Conservation (phyloP, 2,329 filamentous ascomycete genomes). For the Capronia coronata region DNA sequence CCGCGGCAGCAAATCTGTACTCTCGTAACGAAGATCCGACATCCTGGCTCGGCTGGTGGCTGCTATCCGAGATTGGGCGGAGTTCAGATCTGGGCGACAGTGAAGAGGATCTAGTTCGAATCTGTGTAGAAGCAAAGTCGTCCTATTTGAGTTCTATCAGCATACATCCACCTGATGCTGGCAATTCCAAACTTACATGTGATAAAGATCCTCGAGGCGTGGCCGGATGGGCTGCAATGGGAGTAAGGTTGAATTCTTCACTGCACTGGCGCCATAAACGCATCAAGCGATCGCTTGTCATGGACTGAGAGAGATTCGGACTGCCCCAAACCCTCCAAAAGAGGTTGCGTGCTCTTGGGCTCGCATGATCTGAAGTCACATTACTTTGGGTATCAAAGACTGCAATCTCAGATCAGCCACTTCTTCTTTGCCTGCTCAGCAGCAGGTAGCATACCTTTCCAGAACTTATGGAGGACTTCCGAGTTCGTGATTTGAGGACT, state of each 20-base stretch:
- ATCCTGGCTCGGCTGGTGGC: slow-evolving; percentile 25
- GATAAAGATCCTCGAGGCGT: background rate
- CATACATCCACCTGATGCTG: background rate
- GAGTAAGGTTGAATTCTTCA: slow-evolving; percentile 35
- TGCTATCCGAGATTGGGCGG: slow-evolving; percentile 17
- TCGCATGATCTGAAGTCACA: slow-evolving; percentile 37
- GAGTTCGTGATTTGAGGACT: slow-evolving; percentile 8
- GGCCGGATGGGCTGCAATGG: slow-evolving; percentile 26
- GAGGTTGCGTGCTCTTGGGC: slow-evolving; percentile 45
- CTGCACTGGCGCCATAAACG: slow-evolving; percentile 34
- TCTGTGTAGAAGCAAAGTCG: background rate
- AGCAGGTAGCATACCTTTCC: slow-evolving; percentile 40
- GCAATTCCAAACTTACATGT: slow-evolving; percentile 3
- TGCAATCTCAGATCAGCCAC: slow-evolving; percentile 27
- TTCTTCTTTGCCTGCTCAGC: slow-evolving; percentile 12
- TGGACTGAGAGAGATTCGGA: slow-evolving; percentile 32
- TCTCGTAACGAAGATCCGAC: slow-evolving; percentile 23
- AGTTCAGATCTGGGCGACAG: slow-evolving; percentile 5
- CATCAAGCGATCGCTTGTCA: slow-evolving; percentile 39
- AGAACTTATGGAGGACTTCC: slow-evolving; percentile 39
- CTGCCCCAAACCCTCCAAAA: slow-evolving; percentile 50
- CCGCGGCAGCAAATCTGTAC: slow-evolving; percentile 6
- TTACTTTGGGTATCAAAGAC: slow-evolving; percentile 44
- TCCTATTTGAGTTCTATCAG: slow-evolving; percentile 8
- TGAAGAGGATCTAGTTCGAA: slow-evolving; percentile 8